A percentile compares a stretch with the other conserved stretches of the same genome.
Conservation (phyloP, 108 stramenopile species). For the Heterococcus sp. region DNA sequence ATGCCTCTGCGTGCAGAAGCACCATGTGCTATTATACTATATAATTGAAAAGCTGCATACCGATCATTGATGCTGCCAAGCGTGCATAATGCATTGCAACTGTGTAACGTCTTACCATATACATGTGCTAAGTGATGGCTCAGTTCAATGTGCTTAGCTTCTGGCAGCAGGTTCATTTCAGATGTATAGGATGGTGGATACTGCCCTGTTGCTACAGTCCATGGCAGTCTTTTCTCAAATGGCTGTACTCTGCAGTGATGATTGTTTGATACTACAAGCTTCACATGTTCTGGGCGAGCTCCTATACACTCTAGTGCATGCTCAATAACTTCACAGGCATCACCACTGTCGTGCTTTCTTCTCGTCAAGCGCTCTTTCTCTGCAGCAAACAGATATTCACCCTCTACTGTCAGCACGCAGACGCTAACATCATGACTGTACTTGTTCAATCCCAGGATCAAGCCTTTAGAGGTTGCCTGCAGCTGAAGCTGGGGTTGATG, state of each 20-base stretch:
- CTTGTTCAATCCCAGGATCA: constrained; percentile 84
- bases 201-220: not conserved
- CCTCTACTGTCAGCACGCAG: constrained; percentile 72
- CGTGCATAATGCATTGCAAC: too few species aligned
- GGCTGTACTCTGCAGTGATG: constrained; percentile 85
- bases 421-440: constrained; percentile 83
- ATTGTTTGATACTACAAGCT: constrained; percentile 83
- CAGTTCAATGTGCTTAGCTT: constrained; percentile 61
- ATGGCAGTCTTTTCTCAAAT: constrained; percentile 50
- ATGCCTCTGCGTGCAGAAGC: too few species aligned
- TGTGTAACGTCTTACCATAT: constrained; percentile 63
- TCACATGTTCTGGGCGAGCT: constrained; percentile 65
- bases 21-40: too few species aligned
- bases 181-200: not conserved
- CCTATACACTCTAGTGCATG: constrained; percentile 72
- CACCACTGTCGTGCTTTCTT: constrained; percentile 83
- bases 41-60: too few species aligned
- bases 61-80: too few species aligned
- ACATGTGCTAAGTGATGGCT: constrained; percentile 94
- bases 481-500: too few species aligned
- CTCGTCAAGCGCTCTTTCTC: constrained; percentile 83
- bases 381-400: constrained; percentile 76
- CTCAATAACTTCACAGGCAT: constrained; percentile 72
- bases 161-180: constrained; percentile 6
- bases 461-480: too few species aligned